Evolutionary conservation across 2,329 filamentous ascomycete species (phyloP).

Genomic region (Elsinoe ampelina): DNA sequence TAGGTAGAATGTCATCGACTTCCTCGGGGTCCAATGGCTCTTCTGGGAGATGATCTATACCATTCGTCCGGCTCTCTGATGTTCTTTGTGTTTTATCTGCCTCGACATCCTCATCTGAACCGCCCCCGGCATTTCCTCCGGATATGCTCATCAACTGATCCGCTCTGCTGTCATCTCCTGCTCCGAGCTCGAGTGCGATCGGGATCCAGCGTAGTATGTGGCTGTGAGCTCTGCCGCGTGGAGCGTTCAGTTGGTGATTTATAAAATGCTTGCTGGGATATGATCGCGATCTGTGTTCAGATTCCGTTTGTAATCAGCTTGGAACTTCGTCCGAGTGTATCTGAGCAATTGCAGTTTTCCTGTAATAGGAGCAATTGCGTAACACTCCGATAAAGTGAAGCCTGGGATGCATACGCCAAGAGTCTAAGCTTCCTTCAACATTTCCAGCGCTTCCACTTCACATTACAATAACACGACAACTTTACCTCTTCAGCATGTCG

Average conservation of each 20-base stretch:
- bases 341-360: neutral
- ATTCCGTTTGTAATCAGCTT: no score
- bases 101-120: slow-evolving; percentile 45
- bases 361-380: neutral
- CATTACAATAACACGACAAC: neutral
- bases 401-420: slow-evolving; percentile 6
- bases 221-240: no score
- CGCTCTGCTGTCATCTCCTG: neutral
- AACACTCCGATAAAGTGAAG: neutral
- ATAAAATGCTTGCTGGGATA: neutral
- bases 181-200: neutral
- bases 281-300: no score
- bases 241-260: neutral
- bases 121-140: slow-evolving; percentile 38
- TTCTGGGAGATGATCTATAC: slow-evolving; percentile 14
- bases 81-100: slow-evolving; percentile 26
- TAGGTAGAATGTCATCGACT: slow-evolving; percentile 19
- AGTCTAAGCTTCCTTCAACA: slow-evolving; percentile 8
- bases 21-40: slow-evolving; percentile 24
- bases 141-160: slow-evolving; percentile 6
- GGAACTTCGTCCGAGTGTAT: no score
- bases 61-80: slow-evolving; percentile 3
- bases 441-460: slow-evolving; percentile 13
- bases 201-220: no score
- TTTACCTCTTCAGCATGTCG: slow-evolving; percentile 42